phyloP scores from a whole-genome alignment of 2,329 filamentous ascomycete species.

The Aspergillus pseudoglaucus region DNA sequence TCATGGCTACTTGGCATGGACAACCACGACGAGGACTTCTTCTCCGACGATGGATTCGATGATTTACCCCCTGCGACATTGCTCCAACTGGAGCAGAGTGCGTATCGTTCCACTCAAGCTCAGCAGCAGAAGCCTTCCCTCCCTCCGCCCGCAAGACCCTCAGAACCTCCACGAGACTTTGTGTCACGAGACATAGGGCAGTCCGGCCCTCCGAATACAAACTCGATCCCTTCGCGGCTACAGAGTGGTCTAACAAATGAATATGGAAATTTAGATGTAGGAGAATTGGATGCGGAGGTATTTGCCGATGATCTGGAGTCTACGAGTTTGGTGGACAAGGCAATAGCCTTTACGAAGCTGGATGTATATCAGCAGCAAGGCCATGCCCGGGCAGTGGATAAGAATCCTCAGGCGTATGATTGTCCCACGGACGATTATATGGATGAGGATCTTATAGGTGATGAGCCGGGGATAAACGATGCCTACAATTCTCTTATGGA shows the following conservation, averaged over 20 bases:
- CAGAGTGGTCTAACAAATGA: slow-evolving; percentile 33
- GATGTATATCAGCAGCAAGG: slow-evolving; percentile 8
- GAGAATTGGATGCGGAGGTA: slow-evolving; percentile 38
- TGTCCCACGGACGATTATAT: background rate
- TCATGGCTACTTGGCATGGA: slow-evolving; percentile 34
- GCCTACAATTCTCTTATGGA: slow-evolving; percentile 15
- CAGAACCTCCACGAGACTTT: slow-evolving; percentile 1
- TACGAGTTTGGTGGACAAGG: slow-evolving; percentile 7
- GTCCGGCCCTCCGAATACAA: slow-evolving; percentile 8
- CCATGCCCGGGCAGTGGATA: slow-evolving; percentile 16
- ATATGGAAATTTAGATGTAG: slow-evolving; percentile 39
- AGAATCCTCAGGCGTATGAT: slow-evolving; percentile 8
- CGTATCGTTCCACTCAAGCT: slow-evolving; percentile 38
- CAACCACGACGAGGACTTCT: slow-evolving; percentile 42
- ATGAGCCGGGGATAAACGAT: background rate
- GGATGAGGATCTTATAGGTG: background rate
- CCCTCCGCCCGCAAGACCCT: slow-evolving; percentile 5
- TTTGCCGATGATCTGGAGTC: slow-evolving; percentile 28
- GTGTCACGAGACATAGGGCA: background rate
- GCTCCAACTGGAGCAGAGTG: slow-evolving; percentile 40
- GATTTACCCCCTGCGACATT: slow-evolving; percentile 38
- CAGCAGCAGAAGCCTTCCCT: slow-evolving; percentile 16
- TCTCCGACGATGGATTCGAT: slow-evolving; percentile 43
- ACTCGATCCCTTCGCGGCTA: slow-evolving; percentile 21
- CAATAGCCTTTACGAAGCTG: slow-evolving; percentile 6